Evolutionary conservation across 257 asterid genomes (phyloP).

Genomic region (Anisodus acutangulus): DNA sequence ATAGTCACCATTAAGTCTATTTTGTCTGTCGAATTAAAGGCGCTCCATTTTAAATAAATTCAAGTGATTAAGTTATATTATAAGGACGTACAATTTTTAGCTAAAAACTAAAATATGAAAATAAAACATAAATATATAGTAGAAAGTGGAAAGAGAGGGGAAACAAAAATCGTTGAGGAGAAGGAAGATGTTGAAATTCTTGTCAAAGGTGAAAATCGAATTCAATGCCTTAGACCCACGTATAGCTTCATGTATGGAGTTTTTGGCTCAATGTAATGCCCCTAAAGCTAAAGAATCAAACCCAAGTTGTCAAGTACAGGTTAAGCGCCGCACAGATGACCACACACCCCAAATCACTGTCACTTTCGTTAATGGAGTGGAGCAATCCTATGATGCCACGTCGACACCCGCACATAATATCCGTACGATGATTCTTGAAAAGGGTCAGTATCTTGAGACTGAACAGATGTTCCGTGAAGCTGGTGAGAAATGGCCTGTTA

Average conservation of each 20-base stretch:
- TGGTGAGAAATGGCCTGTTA: conserved; percentile 93
- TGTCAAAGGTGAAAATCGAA: conserved; percentile 89
- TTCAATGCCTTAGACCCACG: conserved; percentile 94
- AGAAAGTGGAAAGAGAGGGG: neutral
- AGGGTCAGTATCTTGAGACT: conserved; percentile 84
- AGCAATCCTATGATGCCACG: conserved; percentile 84
- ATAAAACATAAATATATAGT: neutral
- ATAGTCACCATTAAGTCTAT: no score
- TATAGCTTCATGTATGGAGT: conserved; percentile 88
- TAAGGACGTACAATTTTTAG: no score
- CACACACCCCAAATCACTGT: conserved; percentile 84
- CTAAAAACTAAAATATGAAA: neutral
- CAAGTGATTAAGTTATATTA: no score
- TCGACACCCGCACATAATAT: conserved; percentile 80
- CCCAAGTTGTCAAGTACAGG: conserved; percentile 83
- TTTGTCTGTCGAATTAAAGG: no score
- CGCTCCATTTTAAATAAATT: no score
- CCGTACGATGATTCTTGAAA: conserved; percentile 80
- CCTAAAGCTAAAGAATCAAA: conserved; percentile 88
- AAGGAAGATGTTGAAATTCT: conserved; percentile 73
- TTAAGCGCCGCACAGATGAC: conserved; percentile 95
- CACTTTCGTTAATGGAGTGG: conserved; percentile 89
- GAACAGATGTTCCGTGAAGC: conserved; percentile 95
- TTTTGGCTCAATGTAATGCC: conserved; percentile 91
- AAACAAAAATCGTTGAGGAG: neutral